Evolutionary conservation across 108 stramenopile species (phyloP), one percentile per base, ranked within the genome.

Genomic region (Discostella pseudostelligera): DNA sequence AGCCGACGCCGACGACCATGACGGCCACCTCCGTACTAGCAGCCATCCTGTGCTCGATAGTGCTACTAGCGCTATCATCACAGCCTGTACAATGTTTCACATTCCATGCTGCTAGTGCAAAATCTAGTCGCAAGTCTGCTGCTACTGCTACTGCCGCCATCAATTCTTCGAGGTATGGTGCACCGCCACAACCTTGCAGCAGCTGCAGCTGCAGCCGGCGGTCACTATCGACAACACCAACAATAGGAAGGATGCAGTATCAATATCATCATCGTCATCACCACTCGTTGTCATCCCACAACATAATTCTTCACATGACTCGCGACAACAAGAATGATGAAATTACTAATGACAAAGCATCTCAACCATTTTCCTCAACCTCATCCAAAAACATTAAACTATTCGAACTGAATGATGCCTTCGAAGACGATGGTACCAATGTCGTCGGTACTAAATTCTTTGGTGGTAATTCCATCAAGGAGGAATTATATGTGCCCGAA

Each of bases 381-480:
- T 29, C 22, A 16, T 37, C 59, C 32, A 56, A 35, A 2, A 14
- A 14, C 32, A 26, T 17, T 14, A 74, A 67, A 40, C 55, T 74
- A 40, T 74, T 74, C 45, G 73, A 74, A 40, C 59, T 74, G 0
- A 65, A 74, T 10, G 42, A 74, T 20, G 73, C 73, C 46, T 74
- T 74, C 36, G 59, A 54, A 54, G 73, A 74, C 46, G 73, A 74
- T 28, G 73, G 73, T 17, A 44, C 44, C 25, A 73, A 78, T 43
- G 72, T 73, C 32, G 68, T 78, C 1, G 76, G 76, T 0, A 59
- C 72, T 8, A 70, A 78, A 47, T 78, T 78, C 67, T 78, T 78
- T 68, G 90, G 90, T 39, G 90, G 90, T 8, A 87, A 72, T 48
- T 79, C 81, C 48, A 45, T 84, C 55, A 92, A 92, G 57, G 87